Conservation (phyloP, 257 asterid species). For the Ocimum tenuiflorum region DNA sequence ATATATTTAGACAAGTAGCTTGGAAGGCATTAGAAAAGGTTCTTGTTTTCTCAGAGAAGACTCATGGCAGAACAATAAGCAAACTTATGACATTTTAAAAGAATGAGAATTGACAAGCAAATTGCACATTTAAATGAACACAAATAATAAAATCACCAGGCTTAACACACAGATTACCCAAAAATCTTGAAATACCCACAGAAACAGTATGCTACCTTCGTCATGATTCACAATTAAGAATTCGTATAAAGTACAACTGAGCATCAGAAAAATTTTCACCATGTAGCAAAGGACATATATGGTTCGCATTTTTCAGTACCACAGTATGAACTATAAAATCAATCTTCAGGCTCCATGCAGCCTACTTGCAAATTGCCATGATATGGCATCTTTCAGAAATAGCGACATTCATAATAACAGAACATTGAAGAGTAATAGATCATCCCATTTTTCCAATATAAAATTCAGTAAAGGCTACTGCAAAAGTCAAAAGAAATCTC, state of each 20-base stretch:
- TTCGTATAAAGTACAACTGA: background rate
- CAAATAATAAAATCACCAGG: background rate
- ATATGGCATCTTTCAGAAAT: constrained; percentile 2
- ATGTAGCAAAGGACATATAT: background rate
- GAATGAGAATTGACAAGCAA: background rate
- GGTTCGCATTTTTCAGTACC: background rate
- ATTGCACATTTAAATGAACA: background rate
- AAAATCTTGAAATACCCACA: background rate
- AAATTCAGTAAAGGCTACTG: background rate
- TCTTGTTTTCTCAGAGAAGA: background rate
- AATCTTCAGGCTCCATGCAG: background rate
- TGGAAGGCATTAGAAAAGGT: background rate
- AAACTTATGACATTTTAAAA: background rate
- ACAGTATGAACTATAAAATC: background rate
- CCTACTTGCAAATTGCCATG: background rate
- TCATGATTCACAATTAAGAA: background rate
- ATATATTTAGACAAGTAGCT: background rate
- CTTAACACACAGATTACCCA: background rate
- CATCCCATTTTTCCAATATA: background rate
- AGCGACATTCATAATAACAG: background rate
- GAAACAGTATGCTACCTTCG: background rate
- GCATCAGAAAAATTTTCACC: background rate
- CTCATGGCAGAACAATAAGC: background rate
- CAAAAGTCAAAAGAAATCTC: constrained; percentile 7
- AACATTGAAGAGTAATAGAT: background rate